A percentile compares a stretch with the other conserved stretches of the same genome.
Evolutionary conservation across 768 basidiomycete species (phyloP).

Genomic region (Tylopilus vinaceipallidus): DNA sequence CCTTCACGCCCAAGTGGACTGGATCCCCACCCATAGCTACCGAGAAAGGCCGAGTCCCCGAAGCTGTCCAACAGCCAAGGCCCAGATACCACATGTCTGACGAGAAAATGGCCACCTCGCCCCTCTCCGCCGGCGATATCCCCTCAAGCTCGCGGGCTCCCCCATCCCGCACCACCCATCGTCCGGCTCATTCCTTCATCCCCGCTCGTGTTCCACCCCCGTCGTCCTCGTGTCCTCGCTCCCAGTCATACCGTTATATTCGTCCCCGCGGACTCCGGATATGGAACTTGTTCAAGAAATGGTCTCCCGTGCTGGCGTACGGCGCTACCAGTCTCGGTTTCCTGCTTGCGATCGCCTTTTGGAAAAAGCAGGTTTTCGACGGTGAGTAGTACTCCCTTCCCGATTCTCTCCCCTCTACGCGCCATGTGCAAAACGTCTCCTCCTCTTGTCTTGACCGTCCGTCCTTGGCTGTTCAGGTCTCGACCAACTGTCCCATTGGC

Average conservation of each 20-base stretch:
- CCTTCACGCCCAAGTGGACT: slow-evolving; percentile 2
- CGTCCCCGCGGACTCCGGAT: slow-evolving; percentile 52
- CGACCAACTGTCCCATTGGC: slow-evolving; percentile 76
- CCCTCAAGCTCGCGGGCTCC: slow-evolving; percentile 13
- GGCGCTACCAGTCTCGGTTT: slow-evolving; percentile 75
- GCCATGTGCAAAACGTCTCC: slow-evolving; percentile 1
- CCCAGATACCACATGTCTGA: slow-evolving; percentile 15
- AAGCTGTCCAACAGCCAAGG: not conserved
- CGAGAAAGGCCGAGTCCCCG: not conserved
- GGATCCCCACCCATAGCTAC: slow-evolving; percentile 9
- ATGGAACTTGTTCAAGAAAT: slow-evolving; percentile 62
- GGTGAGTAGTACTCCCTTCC: slow-evolving; percentile 46
- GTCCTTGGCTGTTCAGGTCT: slow-evolving; percentile 49
- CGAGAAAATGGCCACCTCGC: slow-evolving; percentile 20
- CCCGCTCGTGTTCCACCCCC: slow-evolving; percentile 18
- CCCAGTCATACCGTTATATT: slow-evolving; percentile 33
- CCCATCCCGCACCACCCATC: slow-evolving; percentile 15
- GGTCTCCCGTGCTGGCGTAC: slow-evolving; percentile 78
- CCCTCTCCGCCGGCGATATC: slow-evolving; percentile 17
- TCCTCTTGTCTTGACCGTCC: not conserved
- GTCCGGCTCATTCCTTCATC: slow-evolving; percentile 19
- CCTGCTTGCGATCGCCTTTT: slow-evolving; percentile 77
- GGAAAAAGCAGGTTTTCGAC: slow-evolving; percentile 77
- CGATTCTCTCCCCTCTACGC: not conserved
- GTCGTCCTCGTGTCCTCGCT: slow-evolving; percentile 15